Base-by-base conservation (phyloP, 805 yeast species). In the Metschnikowia picachoensis region DNA sequence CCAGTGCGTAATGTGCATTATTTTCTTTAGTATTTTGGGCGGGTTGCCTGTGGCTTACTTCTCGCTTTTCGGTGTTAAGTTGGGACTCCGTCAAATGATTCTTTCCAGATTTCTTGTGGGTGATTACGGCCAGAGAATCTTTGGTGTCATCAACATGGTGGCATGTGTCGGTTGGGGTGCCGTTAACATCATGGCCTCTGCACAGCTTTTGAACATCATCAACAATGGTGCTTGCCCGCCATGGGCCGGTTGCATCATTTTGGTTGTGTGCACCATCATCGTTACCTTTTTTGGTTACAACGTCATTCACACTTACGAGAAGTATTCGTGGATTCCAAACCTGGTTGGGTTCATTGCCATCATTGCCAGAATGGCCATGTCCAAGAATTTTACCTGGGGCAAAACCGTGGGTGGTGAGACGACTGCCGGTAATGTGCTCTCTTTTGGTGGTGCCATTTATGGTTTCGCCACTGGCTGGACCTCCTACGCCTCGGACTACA, bases 141-240 rank as follows among this genome's bases (percentile, higher is more conserved):
- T 88, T 60, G 83, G 95, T 9, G 65, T 84, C 38, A 73, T 91
- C 62, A 89, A 90, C 62, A 78, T 82, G 59, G 66, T 91, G 51
- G 91, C 96, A 27, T 87, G 96, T 77, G 80, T 90, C 46, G 97
- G 97, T 58, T 91, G 97, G 97, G 87, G 94, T 67, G 88, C 96
- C 9, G 92, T 89, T 39, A 91, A 91, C 68, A 87, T 87, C 51
- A 86, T 90, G 79, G 85, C 90, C 29, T 82, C 94, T 31, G 96
- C 96, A 20, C 94, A 88, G 65, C 70, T 90, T 52, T 72, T 90
- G 49, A 82, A 84, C 67, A 80, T 85, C 61, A 84, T 91, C 50
- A 88, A 88, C 72, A 70, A 73, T 50, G 73, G 72, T 33, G 70
- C 70, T 27, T 71, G 85, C 55, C 97, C 97, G 35, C 86, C 92